Percentiles rank a stretch among this genome's conserved stretches.
Conservation (phyloP, 2,329 filamentous ascomycete species). For the Rachicladosporium sp. region DNA sequence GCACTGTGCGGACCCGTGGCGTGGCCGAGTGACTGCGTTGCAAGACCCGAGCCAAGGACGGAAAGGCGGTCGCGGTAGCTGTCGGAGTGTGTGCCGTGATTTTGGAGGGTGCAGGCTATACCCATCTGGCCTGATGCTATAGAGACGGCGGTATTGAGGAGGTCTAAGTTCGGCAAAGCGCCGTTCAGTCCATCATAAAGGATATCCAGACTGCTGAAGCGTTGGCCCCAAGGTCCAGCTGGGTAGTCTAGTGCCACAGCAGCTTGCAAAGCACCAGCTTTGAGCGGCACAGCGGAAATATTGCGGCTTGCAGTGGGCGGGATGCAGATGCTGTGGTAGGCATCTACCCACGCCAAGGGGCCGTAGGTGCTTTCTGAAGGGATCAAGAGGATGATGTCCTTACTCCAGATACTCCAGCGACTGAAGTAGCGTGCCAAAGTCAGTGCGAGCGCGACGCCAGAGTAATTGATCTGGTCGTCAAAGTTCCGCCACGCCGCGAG, state of each 20-base stretch:
- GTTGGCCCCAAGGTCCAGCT: conserved; percentile 51
- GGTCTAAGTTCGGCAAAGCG: conserved; percentile 85
- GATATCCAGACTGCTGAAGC: conserved; percentile 80
- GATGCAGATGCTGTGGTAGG: conserved; percentile 84
- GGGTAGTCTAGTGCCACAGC: conserved; percentile 91
- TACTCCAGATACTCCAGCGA: conserved; percentile 96
- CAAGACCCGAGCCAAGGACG: conserved; percentile 86
- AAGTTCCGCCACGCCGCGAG: conserved; percentile 82
- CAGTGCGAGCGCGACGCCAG: conserved; percentile 74
- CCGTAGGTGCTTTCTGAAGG: conserved; percentile 80
- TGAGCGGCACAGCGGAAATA: conserved; percentile 69
- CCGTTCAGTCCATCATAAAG: conserved; percentile 94
- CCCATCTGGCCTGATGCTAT: conserved; percentile 89
- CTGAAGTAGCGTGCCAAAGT: conserved; percentile 92
- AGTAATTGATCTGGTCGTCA: conserved; percentile 65
- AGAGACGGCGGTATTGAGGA: conserved; percentile 84
- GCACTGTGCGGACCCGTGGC: conserved; percentile 84
- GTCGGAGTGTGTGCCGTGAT: conserved; percentile 68
- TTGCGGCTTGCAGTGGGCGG: conserved; percentile 34
- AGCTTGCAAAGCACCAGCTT: conserved; percentile 89
- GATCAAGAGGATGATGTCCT: conserved; percentile 89
- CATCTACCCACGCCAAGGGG: conserved; percentile 93
- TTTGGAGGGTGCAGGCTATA: conserved; percentile 69
- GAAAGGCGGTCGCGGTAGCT: conserved; percentile 68
- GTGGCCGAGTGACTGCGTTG: conserved; percentile 79